Evolutionary conservation across 1,139 yeast species (phyloP), one percentile per base, ranked within the genome.

Genomic region (Chernovozyma sophiae-reginae): DNA sequence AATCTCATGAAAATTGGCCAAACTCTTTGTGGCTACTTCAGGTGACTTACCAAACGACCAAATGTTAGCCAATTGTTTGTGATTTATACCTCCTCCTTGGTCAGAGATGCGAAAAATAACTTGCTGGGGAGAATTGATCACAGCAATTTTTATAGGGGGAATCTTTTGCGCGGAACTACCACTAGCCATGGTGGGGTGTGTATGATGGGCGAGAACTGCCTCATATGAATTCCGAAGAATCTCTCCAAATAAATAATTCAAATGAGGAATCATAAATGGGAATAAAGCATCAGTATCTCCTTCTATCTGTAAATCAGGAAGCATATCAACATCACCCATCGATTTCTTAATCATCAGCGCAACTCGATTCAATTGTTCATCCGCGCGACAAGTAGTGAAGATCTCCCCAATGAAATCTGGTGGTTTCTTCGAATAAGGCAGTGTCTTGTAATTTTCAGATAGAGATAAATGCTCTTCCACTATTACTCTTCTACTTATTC

Each of bases 381-480:
- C 69, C 0, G 96, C 94, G 14, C 79, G 74, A 55, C 96, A 85
- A 42, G 77, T 74, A 45, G 85, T 78, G 55, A 86, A 86, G 19
- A 90, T 87, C 48, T 86, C 96, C 25, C 97, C 97, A 45, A 90
- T 77, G 45, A 80, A 86, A 51, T 80, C 81, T 0, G 81, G 78
- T 2, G 84, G 81, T 47, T 69, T 74, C 31, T 65, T 59, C 50
- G 73, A 51, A 43, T 70, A 61, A 0, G 77, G 77, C 35, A 53
- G 54, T 2, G 53, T 50, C 34, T 60, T 60, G 56, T 77, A 84
- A 42, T 83, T 78, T 31, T 79, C 76, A 0, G 95, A 78, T 36
- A 90, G 69, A 7, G 94, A 78, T 35, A 86, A 63, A 59, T 90
- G 97, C 55, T 90, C 96, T 59, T 90, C 96, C 28, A 87, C 89